phyloP scores from a whole-genome alignment of 441 rosid genomes.

The Codiaeum variegatum region DNA sequence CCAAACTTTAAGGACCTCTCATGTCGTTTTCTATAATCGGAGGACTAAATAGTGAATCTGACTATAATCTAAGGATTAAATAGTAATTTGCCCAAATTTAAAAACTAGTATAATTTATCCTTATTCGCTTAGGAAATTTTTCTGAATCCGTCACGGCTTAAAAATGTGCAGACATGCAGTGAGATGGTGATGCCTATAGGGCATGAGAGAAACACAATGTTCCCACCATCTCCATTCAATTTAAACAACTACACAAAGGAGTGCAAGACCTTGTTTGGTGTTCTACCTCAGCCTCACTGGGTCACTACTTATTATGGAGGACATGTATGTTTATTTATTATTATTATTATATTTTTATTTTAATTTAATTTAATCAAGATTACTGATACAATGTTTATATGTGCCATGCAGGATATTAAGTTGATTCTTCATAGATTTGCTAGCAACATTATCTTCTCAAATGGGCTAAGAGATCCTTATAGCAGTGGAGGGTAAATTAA shows the following conservation, averaged over 20 bases:
- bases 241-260: conserved; percentile 24
- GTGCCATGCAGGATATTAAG: conserved; percentile 19
- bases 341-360: not conserved
- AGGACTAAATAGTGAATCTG: no score
- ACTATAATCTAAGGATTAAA: no score
- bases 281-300: conserved; percentile 67
- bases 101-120: no score
- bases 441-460: conserved; percentile 75
- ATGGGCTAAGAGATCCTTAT: conserved; percentile 69
- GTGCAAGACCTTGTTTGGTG: conserved; percentile 44
- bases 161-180: conserved; percentile 48
- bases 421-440: conserved; percentile 50
- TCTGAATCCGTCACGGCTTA: no score
- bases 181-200: conserved; percentile 62
- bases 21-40: no score
- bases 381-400: not conserved
- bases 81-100: no score
- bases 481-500: conserved; percentile 61
- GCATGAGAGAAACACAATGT: conserved; percentile 46
- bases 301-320: conserved; percentile 63
- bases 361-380: not conserved
- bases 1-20: no score
- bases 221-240: conserved; percentile 43
- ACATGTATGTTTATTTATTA: conserved; percentile 25
- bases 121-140: no score